Conservation (phyloP, 2,329 filamentous ascomycete species). For the Aspergillus eucalypticola region DNA sequence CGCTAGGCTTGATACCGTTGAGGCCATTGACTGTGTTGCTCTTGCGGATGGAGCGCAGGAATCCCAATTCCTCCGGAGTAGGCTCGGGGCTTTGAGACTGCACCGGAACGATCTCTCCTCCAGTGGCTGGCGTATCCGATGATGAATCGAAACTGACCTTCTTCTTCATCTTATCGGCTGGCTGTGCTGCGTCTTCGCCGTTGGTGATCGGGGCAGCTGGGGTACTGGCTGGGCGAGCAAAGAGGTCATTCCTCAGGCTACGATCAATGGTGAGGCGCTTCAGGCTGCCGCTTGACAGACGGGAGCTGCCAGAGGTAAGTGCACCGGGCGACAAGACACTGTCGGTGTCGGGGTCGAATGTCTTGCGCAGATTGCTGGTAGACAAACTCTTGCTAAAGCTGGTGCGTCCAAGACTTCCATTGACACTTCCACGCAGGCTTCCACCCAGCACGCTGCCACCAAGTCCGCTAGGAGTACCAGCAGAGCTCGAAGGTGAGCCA, state of each 20-base stretch:
- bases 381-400: constrained; percentile 85
- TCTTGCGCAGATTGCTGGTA: constrained; percentile 79
- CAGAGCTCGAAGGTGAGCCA: constrained; percentile 71
- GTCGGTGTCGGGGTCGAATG: constrained; percentile 72
- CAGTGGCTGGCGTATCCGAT: constrained; percentile 30
- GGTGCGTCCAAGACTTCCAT: constrained; percentile 61
- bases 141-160: constrained; percentile 84
- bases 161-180: constrained; percentile 59
- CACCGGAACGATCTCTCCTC: constrained; percentile 56
- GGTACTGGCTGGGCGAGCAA: constrained; percentile 45
- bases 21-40: constrained; percentile 49
- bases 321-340: constrained; percentile 84
- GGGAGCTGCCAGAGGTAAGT: constrained; percentile 69
- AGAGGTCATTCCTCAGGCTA: constrained; percentile 69
- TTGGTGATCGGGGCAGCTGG: constrained; percentile 37
- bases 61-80: constrained; percentile 60
- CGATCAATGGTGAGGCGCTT: constrained; percentile 94
- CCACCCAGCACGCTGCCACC: constrained; percentile 63
- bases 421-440: constrained; percentile 39
- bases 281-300: constrained; percentile 68
- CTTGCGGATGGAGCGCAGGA: constrained; percentile 57
- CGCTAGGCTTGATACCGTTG: constrained; percentile 38
- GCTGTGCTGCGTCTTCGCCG: constrained; percentile 42
- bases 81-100: constrained; percentile 55
- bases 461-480: constrained; percentile 68